Evolutionary conservation across 129 eudicot species (phyloP), one percentile per base, ranked within the genome.

Genomic region (Pseudognaphalium luteoalbum): DNA sequence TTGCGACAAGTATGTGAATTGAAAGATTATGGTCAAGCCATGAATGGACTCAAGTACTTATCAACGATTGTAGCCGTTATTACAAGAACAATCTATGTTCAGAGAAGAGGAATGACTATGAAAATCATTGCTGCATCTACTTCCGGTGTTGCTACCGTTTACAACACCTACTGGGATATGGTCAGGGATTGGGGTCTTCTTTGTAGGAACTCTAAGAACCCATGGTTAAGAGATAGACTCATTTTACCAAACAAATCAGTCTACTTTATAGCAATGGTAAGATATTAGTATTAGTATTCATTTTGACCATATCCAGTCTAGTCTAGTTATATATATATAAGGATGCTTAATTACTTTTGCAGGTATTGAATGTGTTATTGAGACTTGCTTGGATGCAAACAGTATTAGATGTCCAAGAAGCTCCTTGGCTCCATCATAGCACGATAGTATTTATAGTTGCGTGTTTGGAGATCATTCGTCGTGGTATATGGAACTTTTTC

Each of bases 321-420:
- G 47, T 39, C 8, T 39, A 1, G 2, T 2, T 39, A 39, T 65
- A 25, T 6, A 34, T 32, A 33, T 33, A 71, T 47, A 59, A n/a
- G 1, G 17, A 8, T 22, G 21, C 28, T 56, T 62, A 1, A 57
- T 72, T 25, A 67, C 28, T 32, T 32, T 1, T 35, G 81, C 30
- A 80, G 87, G 81, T 71, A 14, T 11, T 84, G 79, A 84, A 84
- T 66, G 66, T 80, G 8, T 32, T 84, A 30, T 35, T 84, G 34
- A 73, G 87, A 59, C 79, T 84, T 17, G 87, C 84, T 3, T 84
- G 87, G 87, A 61, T 84, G 71, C 84, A 76, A 76, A 75, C 84
- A 22, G 84, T 80, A 30, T 39, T 84, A 69, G 78, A 84, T 33
- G 66, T 71, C 47, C 77, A 81, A 51, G 80, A 83, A 34, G 70